Base-by-base conservation (phyloP, 2,329 filamentous ascomycete species). In the Penicillium sp. region DNA sequence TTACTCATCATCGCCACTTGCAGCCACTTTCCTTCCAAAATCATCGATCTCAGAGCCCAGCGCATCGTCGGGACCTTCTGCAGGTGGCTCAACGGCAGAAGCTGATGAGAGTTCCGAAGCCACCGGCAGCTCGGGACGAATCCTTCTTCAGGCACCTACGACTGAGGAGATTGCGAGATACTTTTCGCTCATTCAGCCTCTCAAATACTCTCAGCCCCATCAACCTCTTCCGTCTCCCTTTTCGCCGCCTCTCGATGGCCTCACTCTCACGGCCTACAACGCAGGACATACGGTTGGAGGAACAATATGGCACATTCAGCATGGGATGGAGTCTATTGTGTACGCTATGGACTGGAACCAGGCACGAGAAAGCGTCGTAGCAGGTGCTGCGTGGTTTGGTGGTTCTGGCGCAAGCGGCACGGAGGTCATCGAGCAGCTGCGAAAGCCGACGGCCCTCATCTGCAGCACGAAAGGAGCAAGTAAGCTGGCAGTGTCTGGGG, bases 281-380 rank as follows among this genome's bases (percentile, higher is more conserved):
- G 90, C 93, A 6, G 93, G 93, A 54, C 91, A 96, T 66, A 96
- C 91, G 0, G 80, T 97, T 0, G 93, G 93, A 67, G 93, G 93
- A 47, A 97, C 93, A 25, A 95, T 98, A 74, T 98, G 93, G 93
- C 91, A 97, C 63, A 90, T 98, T 55, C 91, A 97, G 62, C 90
- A 97, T 73, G 90, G 90, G 0, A 79, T 96, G 64, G 93, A 98
- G 67, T 96, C 90, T 1, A 91, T 98, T 37, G 90, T 98, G 1
- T 97, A 98, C 62, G 91, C 93, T 0, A 88, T 96, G 13, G 91
- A 97, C 64, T 98, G 93, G 93, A 96, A 96, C 60, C 90, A 96
- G 70, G 89, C 87, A n/a, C 83, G 89, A 58, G 93, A 98, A 66
- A 95, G 95, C 70, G 90, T 97, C 12, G 84, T 95, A 50, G 84